Evolutionary conservation across 2,329 filamentous ascomycete species (phyloP).

Genomic region (Aspergillus neoniger): DNA sequence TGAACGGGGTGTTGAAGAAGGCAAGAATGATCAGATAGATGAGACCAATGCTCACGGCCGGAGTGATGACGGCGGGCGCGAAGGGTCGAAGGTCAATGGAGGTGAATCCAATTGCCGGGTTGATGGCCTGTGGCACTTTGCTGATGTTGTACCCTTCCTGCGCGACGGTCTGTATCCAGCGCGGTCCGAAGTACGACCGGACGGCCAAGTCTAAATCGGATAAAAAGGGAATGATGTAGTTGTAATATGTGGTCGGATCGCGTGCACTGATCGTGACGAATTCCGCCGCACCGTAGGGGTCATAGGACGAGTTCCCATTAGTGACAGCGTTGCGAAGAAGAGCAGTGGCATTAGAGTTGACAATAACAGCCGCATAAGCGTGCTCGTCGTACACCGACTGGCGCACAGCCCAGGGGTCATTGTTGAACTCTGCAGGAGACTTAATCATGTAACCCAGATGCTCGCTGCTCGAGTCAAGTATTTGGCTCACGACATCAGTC

Average conservation of each 20-base stretch:
- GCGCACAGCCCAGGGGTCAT: slow-evolving; percentile 59
- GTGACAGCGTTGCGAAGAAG: slow-evolving; percentile 58
- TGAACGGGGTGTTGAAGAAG: slow-evolving; percentile 67
- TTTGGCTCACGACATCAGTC: slow-evolving; percentile 48
- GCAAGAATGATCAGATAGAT: slow-evolving; percentile 69
- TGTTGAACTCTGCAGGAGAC: slow-evolving; percentile 54
- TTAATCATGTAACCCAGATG: slow-evolving; percentile 56
- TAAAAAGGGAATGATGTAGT: slow-evolving; percentile 57
- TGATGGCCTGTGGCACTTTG: slow-evolving; percentile 55
- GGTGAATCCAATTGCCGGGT: slow-evolving; percentile 59
- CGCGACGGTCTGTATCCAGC: slow-evolving; percentile 40
- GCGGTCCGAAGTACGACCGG: slow-evolving; percentile 50
- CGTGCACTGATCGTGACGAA: slow-evolving; percentile 58
- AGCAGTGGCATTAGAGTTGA: slow-evolving; percentile 63
- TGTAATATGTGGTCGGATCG: slow-evolving; percentile 57
- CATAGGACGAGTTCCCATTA: slow-evolving; percentile 60
- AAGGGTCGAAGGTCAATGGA: slow-evolving; percentile 63
- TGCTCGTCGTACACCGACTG: slow-evolving; percentile 61
- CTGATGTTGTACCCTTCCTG: slow-evolving; percentile 46
- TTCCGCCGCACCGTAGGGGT: slow-evolving; percentile 61
- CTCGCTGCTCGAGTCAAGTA: slow-evolving; percentile 41
- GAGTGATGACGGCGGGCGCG: slow-evolving; percentile 55
- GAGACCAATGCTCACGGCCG: slow-evolving; percentile 62
- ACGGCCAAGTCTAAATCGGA: slow-evolving; percentile 51
- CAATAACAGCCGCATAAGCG: slow-evolving; percentile 62